These are phyloP conservation scores for Bolboschoenoplectus hybrid DNA, from an alignment of 202 grass and related monocot genomes.

Conservation along the genomic window DNA sequence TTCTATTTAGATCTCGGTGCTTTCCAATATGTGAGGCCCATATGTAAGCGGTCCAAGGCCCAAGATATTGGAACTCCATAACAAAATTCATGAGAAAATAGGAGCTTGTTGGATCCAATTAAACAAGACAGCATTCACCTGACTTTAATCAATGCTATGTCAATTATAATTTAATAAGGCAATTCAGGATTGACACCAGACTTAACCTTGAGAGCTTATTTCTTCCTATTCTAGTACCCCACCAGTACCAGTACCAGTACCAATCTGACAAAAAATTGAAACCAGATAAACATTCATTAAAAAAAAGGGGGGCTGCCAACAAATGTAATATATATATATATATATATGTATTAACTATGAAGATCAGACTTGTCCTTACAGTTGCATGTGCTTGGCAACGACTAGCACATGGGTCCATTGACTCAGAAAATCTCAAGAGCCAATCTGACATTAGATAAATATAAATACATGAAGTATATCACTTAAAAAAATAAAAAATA, in stretches of 20 bases:
- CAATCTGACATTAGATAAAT: conserved; percentile 11
- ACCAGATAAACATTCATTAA: not conserved
- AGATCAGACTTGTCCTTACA: not conserved
- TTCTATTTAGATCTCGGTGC: not conserved
- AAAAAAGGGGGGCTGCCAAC: not conserved
- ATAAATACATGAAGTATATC: conserved; percentile 3
- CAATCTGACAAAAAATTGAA: not conserved
- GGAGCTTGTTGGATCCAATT: not conserved
- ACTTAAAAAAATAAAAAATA: too few species aligned
- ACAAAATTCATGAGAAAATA: not conserved
- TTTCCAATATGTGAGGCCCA: not conserved
- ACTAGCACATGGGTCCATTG: conserved; percentile 5
- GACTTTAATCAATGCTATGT: not conserved
- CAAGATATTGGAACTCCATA: not conserved
- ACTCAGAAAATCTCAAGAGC: not conserved
- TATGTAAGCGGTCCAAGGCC: not conserved
- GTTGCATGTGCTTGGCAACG: not conserved
- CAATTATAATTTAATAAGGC: not conserved
- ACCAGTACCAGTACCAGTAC: not conserved
- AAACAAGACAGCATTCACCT: not conserved
- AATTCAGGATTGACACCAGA: not conserved
- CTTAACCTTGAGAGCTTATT: not conserved
- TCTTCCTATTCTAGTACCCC: not conserved
- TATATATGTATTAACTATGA: not conserved
- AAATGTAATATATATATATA: not conserved